These are phyloP conservation scores for Saccharomycopsis sp. DNA, from an alignment of 805 yeast genomes.

Conservation along the genomic window DNA sequence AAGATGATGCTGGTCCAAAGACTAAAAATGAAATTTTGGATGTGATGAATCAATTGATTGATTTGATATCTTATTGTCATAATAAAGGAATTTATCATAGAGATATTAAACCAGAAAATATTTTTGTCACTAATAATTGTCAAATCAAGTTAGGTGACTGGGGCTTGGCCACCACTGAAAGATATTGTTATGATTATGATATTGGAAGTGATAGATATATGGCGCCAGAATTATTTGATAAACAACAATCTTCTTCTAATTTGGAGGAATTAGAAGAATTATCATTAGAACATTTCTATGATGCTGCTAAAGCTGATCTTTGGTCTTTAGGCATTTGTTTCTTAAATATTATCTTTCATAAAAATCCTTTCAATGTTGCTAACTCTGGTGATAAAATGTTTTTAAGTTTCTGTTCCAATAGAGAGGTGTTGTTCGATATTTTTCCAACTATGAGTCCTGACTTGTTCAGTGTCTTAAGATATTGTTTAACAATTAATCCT, in stretches of 20 bases:
- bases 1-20: constrained; percentile 68
- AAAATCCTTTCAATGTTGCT: constrained; percentile 83
- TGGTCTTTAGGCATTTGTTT: constrained; percentile 84
- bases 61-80: constrained; percentile 83
- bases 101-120: constrained; percentile 82
- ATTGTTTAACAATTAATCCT: constrained; percentile 77
- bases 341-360: constrained; percentile 76
- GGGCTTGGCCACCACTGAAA: constrained; percentile 76
- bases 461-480: constrained; percentile 73
- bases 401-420: constrained; percentile 34
- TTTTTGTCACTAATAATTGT: constrained; percentile 63
- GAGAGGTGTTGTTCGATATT: constrained; percentile 86
- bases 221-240: constrained; percentile 76
- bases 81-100: constrained; percentile 82
- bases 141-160: constrained; percentile 76
- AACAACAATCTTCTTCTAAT: constrained; percentile 16
- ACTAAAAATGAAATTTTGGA: constrained; percentile 78
- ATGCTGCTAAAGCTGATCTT: constrained; percentile 71
- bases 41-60: constrained; percentile 70
- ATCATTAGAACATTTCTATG: too few relatives aligned
- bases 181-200: constrained; percentile 71
- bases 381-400: constrained; percentile 35
- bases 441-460: constrained; percentile 85
- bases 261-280: constrained; percentile 20
- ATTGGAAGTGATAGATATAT: constrained; percentile 86